Conservation (phyloP, 306 rosid species). For the Cicer pinnatifidum region DNA sequence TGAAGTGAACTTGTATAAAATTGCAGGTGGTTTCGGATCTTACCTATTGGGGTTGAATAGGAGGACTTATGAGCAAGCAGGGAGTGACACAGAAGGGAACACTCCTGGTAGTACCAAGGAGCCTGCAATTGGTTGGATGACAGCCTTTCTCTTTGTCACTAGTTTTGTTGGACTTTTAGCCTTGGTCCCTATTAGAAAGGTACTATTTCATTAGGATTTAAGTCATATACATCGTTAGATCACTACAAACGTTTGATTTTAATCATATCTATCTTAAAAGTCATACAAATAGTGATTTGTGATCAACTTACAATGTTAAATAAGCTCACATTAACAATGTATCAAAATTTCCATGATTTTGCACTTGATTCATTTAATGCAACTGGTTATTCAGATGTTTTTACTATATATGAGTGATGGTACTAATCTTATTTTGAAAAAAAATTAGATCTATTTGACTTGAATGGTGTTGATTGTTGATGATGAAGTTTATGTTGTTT, state of each 20-base stretch:
- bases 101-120: slow-evolving; percentile 81
- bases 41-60: slow-evolving; percentile 82
- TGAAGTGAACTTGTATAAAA: slow-evolving; percentile 19
- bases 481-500: slow-evolving; percentile 44
- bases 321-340: too few relatives aligned
- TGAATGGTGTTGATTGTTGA: slow-evolving; percentile 24
- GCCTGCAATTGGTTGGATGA: slow-evolving; percentile 94
- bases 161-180: slow-evolving; percentile 92
- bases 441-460: slow-evolving; percentile 11
- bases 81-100: slow-evolving; percentile 78
- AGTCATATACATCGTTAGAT: too few relatives aligned
- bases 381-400: slow-evolving; percentile 6
- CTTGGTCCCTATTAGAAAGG: slow-evolving; percentile 96
- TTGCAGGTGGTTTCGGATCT: slow-evolving; percentile 97
- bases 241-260: too few relatives aligned
- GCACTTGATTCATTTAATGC: neutral
- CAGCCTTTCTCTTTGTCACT: slow-evolving; percentile 84
- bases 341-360: slow-evolving; percentile 8
- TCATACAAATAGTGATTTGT: too few relatives aligned
- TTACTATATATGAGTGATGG: neutral
- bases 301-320: too few relatives aligned
- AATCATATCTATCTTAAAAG: too few relatives aligned
- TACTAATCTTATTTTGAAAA: slow-evolving; percentile 3
- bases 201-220: slow-evolving; percentile 15
- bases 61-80: slow-evolving; percentile 85